Conservation (phyloP, 106 monocot genomes). For the Iris macrosiphon region DNA sequence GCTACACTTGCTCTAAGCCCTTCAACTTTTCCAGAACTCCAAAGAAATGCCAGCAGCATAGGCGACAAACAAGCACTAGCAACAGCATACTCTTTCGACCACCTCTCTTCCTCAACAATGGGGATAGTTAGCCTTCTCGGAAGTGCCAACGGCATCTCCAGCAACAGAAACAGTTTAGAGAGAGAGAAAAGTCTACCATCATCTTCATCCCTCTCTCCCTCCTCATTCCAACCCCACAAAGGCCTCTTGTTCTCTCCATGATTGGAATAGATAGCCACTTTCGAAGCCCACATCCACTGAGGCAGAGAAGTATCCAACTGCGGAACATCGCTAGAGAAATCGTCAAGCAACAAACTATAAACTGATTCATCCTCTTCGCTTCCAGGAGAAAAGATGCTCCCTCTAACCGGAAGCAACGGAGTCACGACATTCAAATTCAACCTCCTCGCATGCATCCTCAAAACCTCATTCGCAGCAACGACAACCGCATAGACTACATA, state of each 20-base stretch:
- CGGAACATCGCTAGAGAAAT: constrained; percentile 27
- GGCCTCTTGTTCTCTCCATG: constrained; percentile 31
- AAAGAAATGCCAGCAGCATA: constrained; percentile 57
- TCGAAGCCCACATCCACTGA: constrained; percentile 92
- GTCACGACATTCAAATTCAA: constrained; percentile 63
- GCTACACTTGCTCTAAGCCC: constrained; percentile 6
- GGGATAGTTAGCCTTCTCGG: constrained; percentile 83
- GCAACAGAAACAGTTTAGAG: constrained; percentile 35
- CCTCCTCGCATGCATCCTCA: constrained; percentile 61
- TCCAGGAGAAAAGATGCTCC: constrained; percentile 46
- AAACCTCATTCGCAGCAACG: constrained; percentile 66
- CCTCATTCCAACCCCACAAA: constrained; percentile 61
- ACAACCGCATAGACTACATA: constrained; percentile 66
- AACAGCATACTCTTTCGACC: constrained; percentile 74
- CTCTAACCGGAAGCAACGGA: constrained; percentile 71
- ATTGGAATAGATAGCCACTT: constrained; percentile 82
- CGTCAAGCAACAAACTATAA: constrained; percentile 43
- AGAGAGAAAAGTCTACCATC: constrained; percentile 9
- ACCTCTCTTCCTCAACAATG: constrained; percentile 74
- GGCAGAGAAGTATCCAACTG: constrained; percentile 38
- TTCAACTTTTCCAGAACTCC: constrained; percentile 16
- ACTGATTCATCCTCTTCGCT: constrained; percentile 56
- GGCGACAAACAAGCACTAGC: constrained; percentile 55
- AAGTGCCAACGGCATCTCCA: constrained; percentile 65
- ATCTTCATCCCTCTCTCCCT: constrained; percentile 15